Conservation (phyloP, 495 filamentous ascomycete genomes). For the Penicillium mononematosum region DNA sequence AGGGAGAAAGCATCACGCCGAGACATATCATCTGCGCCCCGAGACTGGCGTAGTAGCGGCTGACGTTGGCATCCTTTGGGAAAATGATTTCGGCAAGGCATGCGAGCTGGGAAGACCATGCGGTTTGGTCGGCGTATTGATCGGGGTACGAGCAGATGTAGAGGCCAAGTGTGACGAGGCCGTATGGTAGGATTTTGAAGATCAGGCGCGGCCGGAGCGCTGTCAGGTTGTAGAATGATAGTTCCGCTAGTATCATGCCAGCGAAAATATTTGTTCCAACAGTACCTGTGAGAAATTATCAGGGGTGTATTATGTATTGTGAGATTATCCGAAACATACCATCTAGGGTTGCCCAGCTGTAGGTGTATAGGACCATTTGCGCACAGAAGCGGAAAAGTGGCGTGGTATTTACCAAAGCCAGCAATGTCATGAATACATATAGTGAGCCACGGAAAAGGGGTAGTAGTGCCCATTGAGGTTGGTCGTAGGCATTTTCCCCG, state of each 20-base stretch:
- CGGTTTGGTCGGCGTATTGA: slow-evolving; percentile 14
- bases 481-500: slow-evolving; percentile 16
- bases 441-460: slow-evolving; percentile 15
- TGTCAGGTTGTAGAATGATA: slow-evolving; percentile 12
- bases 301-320: background rate
- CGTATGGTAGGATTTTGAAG: slow-evolving; percentile 7
- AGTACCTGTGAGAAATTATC: background rate
- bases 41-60: slow-evolving; percentile 13
- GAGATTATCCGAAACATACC: background rate
- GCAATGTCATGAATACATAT: slow-evolving; percentile 15
- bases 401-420: slow-evolving; percentile 16
- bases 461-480: slow-evolving; percentile 17
- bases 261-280: slow-evolving; percentile 16
- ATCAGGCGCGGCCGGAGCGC: background rate
- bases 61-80: slow-evolving; percentile 6
- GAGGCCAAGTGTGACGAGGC: slow-evolving; percentile 10
- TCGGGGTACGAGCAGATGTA: slow-evolving; percentile 16
- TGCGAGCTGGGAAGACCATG: slow-evolving; percentile 14
- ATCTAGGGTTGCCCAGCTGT: slow-evolving; percentile 12
- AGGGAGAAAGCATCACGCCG: slow-evolving; percentile 16
- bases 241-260: slow-evolving; percentile 17
- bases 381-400: slow-evolving; percentile 14
- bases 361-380: slow-evolving; percentile 9
- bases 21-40: slow-evolving; percentile 16
- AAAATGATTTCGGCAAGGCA: slow-evolving; percentile 10